phyloP scores from a whole-genome alignment of 1,139 yeast genomes.

The Lodderomyces beijingensis region DNA sequence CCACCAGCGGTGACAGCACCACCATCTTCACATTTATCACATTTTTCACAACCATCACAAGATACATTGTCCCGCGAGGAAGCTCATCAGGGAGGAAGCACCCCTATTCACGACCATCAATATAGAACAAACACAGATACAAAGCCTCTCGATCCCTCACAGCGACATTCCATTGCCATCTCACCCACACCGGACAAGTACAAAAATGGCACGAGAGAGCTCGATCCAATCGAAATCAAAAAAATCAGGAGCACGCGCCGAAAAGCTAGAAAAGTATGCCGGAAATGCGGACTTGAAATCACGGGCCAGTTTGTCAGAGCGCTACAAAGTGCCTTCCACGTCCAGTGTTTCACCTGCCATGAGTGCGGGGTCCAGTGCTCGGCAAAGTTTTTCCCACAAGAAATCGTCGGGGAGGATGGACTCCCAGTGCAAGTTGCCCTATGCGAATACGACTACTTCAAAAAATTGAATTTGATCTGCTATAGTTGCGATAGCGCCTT shows the following conservation, averaged over 20 bases:
- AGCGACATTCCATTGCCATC: constrained; percentile 16
- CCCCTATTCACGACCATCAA: too few species aligned
- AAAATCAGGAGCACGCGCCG: constrained; percentile 10
- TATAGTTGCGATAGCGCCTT: constrained; percentile 79
- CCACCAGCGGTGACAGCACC: constrained; percentile 14
- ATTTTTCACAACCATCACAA: too few species aligned
- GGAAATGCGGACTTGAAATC: constrained; percentile 61
- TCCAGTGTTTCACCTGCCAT: constrained; percentile 79
- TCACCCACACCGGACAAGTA: constrained; percentile 13
- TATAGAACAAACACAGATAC: background rate
- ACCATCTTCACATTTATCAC: constrained; percentile 18
- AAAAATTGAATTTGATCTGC: constrained; percentile 77
- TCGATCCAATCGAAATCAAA: background rate
- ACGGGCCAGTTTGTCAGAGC: constrained; percentile 87
- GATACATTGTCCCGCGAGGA: too few species aligned
- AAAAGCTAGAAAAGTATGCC: constrained; percentile 45
- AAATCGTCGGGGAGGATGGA: constrained; percentile 15
- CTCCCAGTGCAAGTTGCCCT: constrained; percentile 56
- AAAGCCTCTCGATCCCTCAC: constrained; percentile 9
- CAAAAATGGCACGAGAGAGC: background rate
- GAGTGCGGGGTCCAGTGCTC: constrained; percentile 80
- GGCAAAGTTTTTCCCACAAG: constrained; percentile 64
- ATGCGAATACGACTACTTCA: constrained; percentile 92
- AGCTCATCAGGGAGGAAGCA: too few species aligned
- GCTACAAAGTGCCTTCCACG: constrained; percentile 72